Evolutionary conservation across 192 early-diverging fungal genomes (phyloP).

Genomic region (Entomortierella beljakovae): DNA sequence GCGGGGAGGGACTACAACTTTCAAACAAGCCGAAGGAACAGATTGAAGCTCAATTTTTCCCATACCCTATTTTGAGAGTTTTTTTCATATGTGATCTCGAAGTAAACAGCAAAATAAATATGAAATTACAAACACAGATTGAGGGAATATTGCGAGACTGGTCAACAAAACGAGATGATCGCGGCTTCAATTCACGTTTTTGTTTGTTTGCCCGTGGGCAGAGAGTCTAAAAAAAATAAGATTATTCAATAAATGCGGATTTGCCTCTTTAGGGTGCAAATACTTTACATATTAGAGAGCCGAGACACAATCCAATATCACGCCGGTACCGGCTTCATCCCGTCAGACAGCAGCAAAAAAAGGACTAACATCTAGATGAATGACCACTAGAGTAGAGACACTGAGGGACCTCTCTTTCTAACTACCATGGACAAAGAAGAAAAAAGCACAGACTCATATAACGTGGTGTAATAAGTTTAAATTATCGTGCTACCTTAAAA

Average conservation of each 20-base stretch:
- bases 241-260: slow-evolving; percentile 16
- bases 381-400: no score
- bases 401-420: no score
- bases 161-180: no score
- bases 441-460: not conserved
- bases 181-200: not conserved
- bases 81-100: not conserved
- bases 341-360: no score
- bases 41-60: not conserved
- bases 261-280: slow-evolving; percentile 48
- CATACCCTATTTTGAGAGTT: not conserved
- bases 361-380: no score
- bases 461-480: not conserved
- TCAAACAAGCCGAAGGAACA: not conserved
- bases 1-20: not conserved
- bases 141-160: no score
- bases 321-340: no score
- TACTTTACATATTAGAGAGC: no score
- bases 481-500: not conserved
- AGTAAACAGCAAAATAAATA: slow-evolving; percentile 9
- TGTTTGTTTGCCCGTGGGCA: slow-evolving; percentile 17
- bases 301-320: no score
- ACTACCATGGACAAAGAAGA: no score
- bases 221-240: slow-evolving; percentile 7
- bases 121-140: slow-evolving; percentile 13